phyloP scores from a whole-genome alignment of 2,329 filamentous ascomycete species.

The Cercospora sp. region DNA sequence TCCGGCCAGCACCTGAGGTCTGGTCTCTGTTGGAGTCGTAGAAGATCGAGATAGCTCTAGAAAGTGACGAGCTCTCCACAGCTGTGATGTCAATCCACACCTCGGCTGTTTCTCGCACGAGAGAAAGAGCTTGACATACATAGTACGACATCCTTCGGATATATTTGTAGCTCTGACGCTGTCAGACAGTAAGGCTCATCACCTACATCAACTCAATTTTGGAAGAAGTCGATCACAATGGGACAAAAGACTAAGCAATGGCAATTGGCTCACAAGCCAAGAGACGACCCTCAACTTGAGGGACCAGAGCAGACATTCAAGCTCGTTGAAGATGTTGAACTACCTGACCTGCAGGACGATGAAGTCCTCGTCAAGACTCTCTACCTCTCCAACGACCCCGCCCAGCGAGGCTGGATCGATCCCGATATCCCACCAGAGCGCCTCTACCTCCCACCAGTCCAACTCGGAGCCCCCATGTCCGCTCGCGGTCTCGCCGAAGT shows the following conservation, averaged over 20 bases:
- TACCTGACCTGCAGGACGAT: constrained; percentile 35
- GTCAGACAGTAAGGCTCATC: background rate
- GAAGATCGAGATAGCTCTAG: background rate
- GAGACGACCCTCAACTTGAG: constrained; percentile 39
- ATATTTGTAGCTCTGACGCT: background rate
- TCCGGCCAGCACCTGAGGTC: background rate
- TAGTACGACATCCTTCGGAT: background rate
- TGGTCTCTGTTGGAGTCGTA: background rate
- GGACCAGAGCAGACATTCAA: constrained; percentile 46
- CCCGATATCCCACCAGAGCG: constrained; percentile 37
- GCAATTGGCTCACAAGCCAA: constrained; percentile 46
- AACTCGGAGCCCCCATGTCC: constrained; percentile 44
- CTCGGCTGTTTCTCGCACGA: constrained; percentile 15
- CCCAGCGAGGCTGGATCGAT: constrained; percentile 54
- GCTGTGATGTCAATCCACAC: constrained; percentile 3
- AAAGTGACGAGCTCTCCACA: constrained; percentile 3
- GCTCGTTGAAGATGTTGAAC: constrained; percentile 37
- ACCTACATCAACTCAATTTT: background rate
- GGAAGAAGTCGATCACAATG: constrained; percentile 51
- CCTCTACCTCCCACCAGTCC: constrained; percentile 50
- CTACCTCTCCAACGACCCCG: constrained; percentile 56
- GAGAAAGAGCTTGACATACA: constrained; percentile 1
- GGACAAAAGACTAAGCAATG: constrained; percentile 49
- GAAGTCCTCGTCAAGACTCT: constrained; percentile 51
- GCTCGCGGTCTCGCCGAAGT: constrained; percentile 42